Evolutionary conservation across 2,329 filamentous ascomycete genomes (phyloP), one percentile per base, ranked within the genome.

Genomic region (Cyphellophora europaea): DNA sequence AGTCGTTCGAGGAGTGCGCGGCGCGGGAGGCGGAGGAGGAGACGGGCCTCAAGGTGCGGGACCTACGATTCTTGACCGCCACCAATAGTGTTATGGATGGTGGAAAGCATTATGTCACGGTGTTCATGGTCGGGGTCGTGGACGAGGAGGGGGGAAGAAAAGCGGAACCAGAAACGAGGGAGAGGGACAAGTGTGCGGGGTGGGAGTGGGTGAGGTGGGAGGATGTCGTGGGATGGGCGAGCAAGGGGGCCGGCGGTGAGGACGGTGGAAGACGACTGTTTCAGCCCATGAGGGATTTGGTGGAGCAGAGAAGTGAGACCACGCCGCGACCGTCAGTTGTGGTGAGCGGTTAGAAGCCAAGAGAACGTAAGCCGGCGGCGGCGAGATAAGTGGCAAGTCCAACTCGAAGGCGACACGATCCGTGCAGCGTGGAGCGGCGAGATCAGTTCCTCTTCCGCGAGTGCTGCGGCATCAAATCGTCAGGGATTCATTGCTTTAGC

Each of bases 61-160:
- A 69, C 5, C 32, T 72, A 4, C 64, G 62, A 30, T 67, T 80
- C 25, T 44, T 79, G 1, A 72, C 69, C 0, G 69, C 74, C 0
- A 85, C 79, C 4, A 85, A 87, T 50, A 75, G 79, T 47, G 52
- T 82, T 1, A 82, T 86, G 21, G 10, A 30, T 27, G n/a, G 40
- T 38, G 57, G 57, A 0, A 83, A 78, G 55, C 82, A 89, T 52
- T 89, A 88, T 50, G 66, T 86, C 33, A 88, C 83, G 0, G 54
- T 86, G 3, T 87, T 83, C 45, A 71, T 85, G 42, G 59, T 62
- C 1, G 75, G 72, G 27, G 57, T 56, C 29, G 59, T 73, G 45
- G 50, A 58, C 0, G 65, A 74, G 16, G 59, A 65, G 11, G 44
- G 49, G 0, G 65, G 65, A 63, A 78, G 81, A 39, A 21, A 49